Percentiles rank a stretch among this genome's conserved stretches.
phyloP scores from a whole-genome alignment of 2,329 filamentous ascomycete genomes.

The Clarireedia paspali region DNA sequence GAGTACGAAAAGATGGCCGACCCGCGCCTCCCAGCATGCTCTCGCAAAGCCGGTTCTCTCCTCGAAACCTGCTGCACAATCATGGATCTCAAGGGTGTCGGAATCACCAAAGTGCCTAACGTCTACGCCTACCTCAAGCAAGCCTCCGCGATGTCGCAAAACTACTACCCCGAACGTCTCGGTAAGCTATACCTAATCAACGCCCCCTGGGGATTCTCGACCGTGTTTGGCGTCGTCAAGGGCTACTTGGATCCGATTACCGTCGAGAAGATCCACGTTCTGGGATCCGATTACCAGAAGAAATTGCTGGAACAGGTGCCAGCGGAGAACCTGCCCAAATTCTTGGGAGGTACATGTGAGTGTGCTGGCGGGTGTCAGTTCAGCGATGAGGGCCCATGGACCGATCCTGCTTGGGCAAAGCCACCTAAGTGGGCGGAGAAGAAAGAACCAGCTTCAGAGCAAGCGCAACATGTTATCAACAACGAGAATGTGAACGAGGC shows the following conservation, averaged over 20 bases:
- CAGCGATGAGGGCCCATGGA: conserved; percentile 89
- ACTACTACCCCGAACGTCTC: conserved; percentile 97
- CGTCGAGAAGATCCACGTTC: conserved; percentile 88
- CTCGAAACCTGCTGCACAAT: conserved; percentile 98
- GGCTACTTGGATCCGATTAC: conserved; percentile 95
- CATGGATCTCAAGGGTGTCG: conserved; percentile 95
- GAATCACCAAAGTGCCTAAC: conserved; percentile 68
- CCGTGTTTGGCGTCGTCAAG: conserved; percentile 81
- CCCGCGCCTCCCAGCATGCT: conserved; percentile 89
- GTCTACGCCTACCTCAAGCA: conserved; percentile 84
- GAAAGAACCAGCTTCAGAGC: conserved; percentile 33
- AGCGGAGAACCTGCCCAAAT: conserved; percentile 79
- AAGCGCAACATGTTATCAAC: conserved; percentile 33
- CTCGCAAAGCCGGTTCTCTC: conserved; percentile 79
- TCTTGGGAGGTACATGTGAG: conserved; percentile 76
- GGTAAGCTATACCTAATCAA: conserved; percentile 98
- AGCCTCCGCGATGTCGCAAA: conserved; percentile 86
- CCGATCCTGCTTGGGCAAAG: conserved; percentile 58
- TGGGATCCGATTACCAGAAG: conserved; percentile 73
- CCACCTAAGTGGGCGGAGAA: conserved; percentile 49
- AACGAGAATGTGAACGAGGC: conserved; percentile 26
- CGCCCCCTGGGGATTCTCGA: conserved; percentile 89
- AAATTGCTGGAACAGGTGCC: conserved; percentile 81
- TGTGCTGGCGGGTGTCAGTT: conserved; percentile 78
- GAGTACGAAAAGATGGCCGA: conserved; percentile 97